Evolutionary conservation across 2,329 filamentous ascomycete genomes (phyloP).

Genomic region (Cladosporium sp.): DNA sequence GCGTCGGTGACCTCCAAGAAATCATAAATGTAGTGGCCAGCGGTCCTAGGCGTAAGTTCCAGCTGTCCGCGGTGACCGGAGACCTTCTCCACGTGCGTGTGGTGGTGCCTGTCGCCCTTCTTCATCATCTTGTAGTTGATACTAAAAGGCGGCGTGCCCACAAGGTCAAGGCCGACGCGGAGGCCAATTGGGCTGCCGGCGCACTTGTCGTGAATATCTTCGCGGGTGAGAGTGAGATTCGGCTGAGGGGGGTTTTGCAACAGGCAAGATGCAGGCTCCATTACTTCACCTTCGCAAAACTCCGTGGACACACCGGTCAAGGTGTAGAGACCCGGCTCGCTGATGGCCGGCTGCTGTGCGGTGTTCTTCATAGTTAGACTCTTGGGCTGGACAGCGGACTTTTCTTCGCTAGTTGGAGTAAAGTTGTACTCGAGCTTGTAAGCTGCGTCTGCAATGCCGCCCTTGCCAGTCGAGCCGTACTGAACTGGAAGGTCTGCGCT

Average conservation of each 20-base stretch:
- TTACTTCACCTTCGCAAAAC: slow-evolving; percentile 79
- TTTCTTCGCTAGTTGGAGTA: slow-evolving; percentile 70
- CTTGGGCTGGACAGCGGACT: slow-evolving; percentile 54
- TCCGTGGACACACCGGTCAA: slow-evolving; percentile 74
- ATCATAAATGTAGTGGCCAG: slow-evolving; percentile 81
- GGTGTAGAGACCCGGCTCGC: slow-evolving; percentile 79
- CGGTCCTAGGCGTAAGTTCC: slow-evolving; percentile 73
- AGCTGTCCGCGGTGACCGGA: slow-evolving; percentile 76
- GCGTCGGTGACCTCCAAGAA: slow-evolving; percentile 78
- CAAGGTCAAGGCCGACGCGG: slow-evolving; percentile 80
- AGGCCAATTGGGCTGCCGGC: slow-evolving; percentile 90
- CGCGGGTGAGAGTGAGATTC: slow-evolving; percentile 65
- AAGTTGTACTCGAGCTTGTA: slow-evolving; percentile 80
- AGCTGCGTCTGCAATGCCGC: slow-evolving; percentile 56
- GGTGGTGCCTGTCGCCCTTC: slow-evolving; percentile 50
- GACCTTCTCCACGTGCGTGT: slow-evolving; percentile 51
- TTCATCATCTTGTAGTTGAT: slow-evolving; percentile 71
- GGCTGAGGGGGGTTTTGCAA: slow-evolving; percentile 89
- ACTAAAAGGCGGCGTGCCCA: slow-evolving; percentile 88
- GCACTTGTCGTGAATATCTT: slow-evolving; percentile 91
- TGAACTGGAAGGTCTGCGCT: slow-evolving; percentile 64
- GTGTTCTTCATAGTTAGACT: slow-evolving; percentile 59
- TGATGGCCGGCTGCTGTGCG: slow-evolving; percentile 63
- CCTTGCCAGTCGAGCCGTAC: slow-evolving; percentile 60
- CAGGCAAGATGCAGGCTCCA: slow-evolving; percentile 91